Base-by-base conservation (phyloP, 345 rosid genomes). In the Jatropha curcas region DNA sequence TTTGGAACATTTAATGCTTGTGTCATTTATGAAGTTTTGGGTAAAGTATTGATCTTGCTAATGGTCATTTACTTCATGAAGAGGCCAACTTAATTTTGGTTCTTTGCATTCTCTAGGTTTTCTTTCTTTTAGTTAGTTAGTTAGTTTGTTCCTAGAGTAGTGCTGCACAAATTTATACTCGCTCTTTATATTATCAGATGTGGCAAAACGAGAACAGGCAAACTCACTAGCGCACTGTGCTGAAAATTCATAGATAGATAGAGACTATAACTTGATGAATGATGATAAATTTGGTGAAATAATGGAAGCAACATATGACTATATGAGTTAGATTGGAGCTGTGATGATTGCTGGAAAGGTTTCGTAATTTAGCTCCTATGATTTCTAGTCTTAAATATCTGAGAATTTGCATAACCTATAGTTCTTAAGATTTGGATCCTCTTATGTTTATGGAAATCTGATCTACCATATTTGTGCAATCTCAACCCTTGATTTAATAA, bases 271-370 rank as follows among this genome's bases (percentile, higher is more conserved):
- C 24, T 10, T 25, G 5, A 14, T n/a, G n/a, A 41, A 22, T 64
- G 5, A 41, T 64, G 20, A 20, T 20, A 37, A 4, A 45, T 43
- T 28, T 41, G 33, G 9, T 43, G 22, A 22, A 43, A 14, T 65
- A 28, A 50, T 50, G 45, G 69, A 22, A 17, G 50, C 68, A 12
- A 13, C 46, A 4, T 69, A 45, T 34, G 24, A n/a, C 45, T 56
- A 53, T 63, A n/a, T n/a, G n/a, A n/a, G n/a, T n/a, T n/a, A n/a
- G 64, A 48, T n/a, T n/a, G 64, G 27, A 56, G 48, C 31, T 24
- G 34, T 51, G 50, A 20, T 33, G 66, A 7, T 46, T 58, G 50
- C 35, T 28, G 19, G 6, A 46, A 13, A 1, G 22, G 2, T 33
- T 19, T 2, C 9, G 25, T 34, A 14, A 24, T 27, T 7, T 37